Conservation (phyloP, 306 rosid species). For the apple (Malus domestica) region ASM211411v1 NC_041803.1:52510501-52511000, state of each 20-base stretch:
- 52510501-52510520: slow-evolving; percentile 57
- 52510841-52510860: slow-evolving; percentile 49
- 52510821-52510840: slow-evolving; percentile 48
- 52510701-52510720: slow-evolving; percentile 27
- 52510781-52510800: slow-evolving; percentile 45
- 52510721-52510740: slow-evolving; percentile 22
- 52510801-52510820: slow-evolving; percentile 36
- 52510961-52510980: too few species aligned
- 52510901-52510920: background rate
- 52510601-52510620: slow-evolving; percentile 26
- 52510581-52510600: slow-evolving; percentile 45
- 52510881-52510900: background rate
- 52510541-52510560: slow-evolving; percentile 87
- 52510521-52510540: slow-evolving; percentile 82
- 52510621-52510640: slow-evolving; percentile 43
- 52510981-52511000: background rate
- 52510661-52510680: slow-evolving; percentile 51
- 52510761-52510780: slow-evolving; percentile 26
- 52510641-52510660: slow-evolving; percentile 61
- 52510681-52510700: slow-evolving; percentile 46
- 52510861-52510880: slow-evolving; percentile 9
- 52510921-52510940: too few species aligned
- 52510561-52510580: slow-evolving; percentile 43
- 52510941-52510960: background rate
- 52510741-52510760: slow-evolving; percentile 45